Evolutionary conservation across 2,329 filamentous ascomycete genomes (phyloP), one percentile per base, ranked within the genome.

Genomic region (Venturia nashicola): DNA sequence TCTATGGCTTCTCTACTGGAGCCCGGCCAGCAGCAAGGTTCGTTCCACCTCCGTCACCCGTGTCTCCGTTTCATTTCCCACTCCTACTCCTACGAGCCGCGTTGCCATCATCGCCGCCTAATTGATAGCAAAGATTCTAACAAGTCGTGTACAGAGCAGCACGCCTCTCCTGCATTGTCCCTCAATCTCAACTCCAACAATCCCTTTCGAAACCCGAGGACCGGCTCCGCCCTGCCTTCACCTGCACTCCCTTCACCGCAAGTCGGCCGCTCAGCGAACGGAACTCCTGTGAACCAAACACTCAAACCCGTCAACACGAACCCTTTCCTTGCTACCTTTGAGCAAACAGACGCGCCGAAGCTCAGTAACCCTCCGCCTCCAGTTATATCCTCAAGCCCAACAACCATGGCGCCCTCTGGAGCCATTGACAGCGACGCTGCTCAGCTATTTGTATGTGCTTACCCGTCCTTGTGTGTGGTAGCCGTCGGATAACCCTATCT

Each of bases 161-260:
- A n/a, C 51, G 51, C 51, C 51, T 57, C 40, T 36, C 74, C 81
- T 68, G 80, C 80, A 68, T 78, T 87, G 72, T 78, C 82, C 63
- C 77, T 88, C 73, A 87, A 86, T 75, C 83, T 91, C 65, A 76
- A 77, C 71, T 86, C 86, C 74, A 91, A 91, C 81, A 92, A 92
- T 73, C 89, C 89, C 67, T 92, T 83, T 72, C 86, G 88, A 78
- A 90, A 90, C 75, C 85, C 44, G 32, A n/a, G 87, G 71, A 84
- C 86, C 67, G 79, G 80, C 44, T 89, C 87, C 67, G 86, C 78
- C 65, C 71, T 68, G 57, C 65, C 72, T 64, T 74, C 73, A 42
- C 72, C 73, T 61, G 68, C 72, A 62, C 66, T 75, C 68, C 71
- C 71, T 64, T 72, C 71, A 43, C 72, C 71, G 64, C 57, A 75